These are phyloP conservation scores for Leptographium radiaticola DNA, from an alignment of 2,329 filamentous ascomycete genomes.

Conservation along the genomic window DNA sequence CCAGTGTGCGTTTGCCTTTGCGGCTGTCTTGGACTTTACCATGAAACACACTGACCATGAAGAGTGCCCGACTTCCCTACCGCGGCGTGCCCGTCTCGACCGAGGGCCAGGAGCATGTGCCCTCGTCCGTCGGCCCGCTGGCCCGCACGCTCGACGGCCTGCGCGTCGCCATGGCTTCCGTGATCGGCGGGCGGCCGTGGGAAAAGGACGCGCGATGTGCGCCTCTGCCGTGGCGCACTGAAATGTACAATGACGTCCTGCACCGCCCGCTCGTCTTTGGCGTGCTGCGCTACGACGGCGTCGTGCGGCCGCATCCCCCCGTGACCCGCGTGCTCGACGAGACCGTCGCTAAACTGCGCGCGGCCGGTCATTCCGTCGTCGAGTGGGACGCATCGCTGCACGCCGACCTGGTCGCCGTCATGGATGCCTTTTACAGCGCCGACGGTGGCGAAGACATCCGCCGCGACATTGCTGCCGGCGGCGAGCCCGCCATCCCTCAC, in stretches of 20 bases:
- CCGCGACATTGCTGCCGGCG: constrained; percentile 35
- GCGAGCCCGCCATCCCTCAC: constrained; percentile 46
- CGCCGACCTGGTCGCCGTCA: constrained; percentile 24
- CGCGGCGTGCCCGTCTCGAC: constrained; percentile 30
- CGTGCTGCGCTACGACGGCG: constrained; percentile 15
- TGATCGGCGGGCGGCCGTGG: constrained; percentile 51
- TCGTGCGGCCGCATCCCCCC: constrained; percentile 43
- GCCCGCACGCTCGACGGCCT: constrained; percentile 41
- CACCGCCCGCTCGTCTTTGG: constrained; percentile 3
- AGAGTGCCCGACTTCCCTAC: constrained; percentile 36
- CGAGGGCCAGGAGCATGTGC: constrained; percentile 10
- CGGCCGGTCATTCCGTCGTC: constrained; percentile 40
- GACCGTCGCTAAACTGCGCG: constrained; percentile 23
- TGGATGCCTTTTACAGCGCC: constrained; percentile 44
- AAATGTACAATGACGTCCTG: constrained; percentile 29
- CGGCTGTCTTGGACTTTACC: too few relatives aligned
- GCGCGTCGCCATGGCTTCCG: constrained; percentile 34
- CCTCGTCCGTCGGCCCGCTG: constrained; percentile 51
- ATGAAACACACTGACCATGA: constrained; percentile 13
- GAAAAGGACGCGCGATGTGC: constrained; percentile 47
- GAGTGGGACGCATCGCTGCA: constrained; percentile 39
- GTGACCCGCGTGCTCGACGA: constrained; percentile 39
- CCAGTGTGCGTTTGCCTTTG: constrained; percentile 24
- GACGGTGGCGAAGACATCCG: constrained; percentile 53
- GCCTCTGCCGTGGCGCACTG: constrained; percentile 44